These are phyloP conservation scores for Paecilomyces variotii DNA, from an alignment of 2,329 filamentous ascomycete species.

Conservation along the genomic window DNA sequence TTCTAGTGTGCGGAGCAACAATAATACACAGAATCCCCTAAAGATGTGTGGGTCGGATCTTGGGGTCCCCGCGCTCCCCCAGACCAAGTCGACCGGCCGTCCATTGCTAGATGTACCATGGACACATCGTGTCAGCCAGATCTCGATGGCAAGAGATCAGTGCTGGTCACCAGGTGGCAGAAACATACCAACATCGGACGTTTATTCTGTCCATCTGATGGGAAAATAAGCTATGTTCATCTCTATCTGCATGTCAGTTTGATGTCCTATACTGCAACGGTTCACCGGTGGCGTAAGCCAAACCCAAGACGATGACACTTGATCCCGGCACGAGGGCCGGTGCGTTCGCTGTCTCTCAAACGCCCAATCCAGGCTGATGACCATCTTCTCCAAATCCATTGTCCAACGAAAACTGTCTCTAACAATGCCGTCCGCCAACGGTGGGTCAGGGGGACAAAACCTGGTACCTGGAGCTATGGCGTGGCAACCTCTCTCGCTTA, in stretches of 20 bases:
- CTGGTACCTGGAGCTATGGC: neutral
- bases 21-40: neutral
- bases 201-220: neutral
- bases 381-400: neutral
- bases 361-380: neutral
- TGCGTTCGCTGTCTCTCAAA: neutral
- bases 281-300: neutral
- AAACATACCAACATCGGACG: neutral
- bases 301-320: neutral
- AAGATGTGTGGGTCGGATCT: neutral
- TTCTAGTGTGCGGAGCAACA: neutral
- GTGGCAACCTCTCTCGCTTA: neutral
- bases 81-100: neutral
- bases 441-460: neutral
- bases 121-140: neutral
- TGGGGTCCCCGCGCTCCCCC: neutral
- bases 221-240: neutral
- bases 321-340: neutral
- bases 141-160: neutral
- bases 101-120: neutral
- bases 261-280: neutral
- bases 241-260: neutral
- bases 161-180: neutral
- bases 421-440: neutral
- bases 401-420: neutral